A percentile compares a stretch with the other conserved stretches of the same genome.
These are phyloP conservation scores for Ilyonectria mors-panacis DNA, from an alignment of 2,329 filamentous ascomycete species.

Conservation along the genomic window DNA sequence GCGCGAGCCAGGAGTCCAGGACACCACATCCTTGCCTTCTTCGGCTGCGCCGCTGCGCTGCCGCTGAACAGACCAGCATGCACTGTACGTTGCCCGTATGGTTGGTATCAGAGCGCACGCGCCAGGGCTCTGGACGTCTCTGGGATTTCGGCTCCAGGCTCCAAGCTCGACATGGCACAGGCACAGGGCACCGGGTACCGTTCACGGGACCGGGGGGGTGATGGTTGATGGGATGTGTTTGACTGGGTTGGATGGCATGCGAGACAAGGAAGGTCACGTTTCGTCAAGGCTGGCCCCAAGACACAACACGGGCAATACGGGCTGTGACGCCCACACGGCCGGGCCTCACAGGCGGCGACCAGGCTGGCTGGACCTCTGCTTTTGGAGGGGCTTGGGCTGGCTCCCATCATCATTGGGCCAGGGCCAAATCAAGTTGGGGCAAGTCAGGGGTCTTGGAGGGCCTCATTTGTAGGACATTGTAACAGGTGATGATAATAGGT, in stretches of 20 bases:
- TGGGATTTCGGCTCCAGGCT: constrained; percentile 11
- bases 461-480: constrained; percentile 17
- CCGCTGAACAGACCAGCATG: constrained; percentile 9
- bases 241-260: constrained; percentile 4
- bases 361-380: neutral
- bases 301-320: constrained; percentile 23
- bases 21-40: neutral
- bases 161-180: neutral
- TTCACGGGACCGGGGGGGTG: neutral
- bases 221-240: neutral
- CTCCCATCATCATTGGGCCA: constrained; percentile 11
- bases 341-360: neutral
- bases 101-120: constrained; percentile 16
- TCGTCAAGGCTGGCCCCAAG: constrained; percentile 7
- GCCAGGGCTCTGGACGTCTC: constrained; percentile 3
- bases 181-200: neutral
- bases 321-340: constrained; percentile 3
- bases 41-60: constrained; percentile 21
- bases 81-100: neutral
- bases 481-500: constrained; percentile 12
- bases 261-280: constrained; percentile 13
- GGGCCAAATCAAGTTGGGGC: constrained; percentile 8
- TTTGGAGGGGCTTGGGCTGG: neutral
- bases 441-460: constrained; percentile 24
- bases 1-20: neutral